phyloP scores from a whole-genome alignment of 164 flowering plant genomes.

The Annona squamosa region DNA sequence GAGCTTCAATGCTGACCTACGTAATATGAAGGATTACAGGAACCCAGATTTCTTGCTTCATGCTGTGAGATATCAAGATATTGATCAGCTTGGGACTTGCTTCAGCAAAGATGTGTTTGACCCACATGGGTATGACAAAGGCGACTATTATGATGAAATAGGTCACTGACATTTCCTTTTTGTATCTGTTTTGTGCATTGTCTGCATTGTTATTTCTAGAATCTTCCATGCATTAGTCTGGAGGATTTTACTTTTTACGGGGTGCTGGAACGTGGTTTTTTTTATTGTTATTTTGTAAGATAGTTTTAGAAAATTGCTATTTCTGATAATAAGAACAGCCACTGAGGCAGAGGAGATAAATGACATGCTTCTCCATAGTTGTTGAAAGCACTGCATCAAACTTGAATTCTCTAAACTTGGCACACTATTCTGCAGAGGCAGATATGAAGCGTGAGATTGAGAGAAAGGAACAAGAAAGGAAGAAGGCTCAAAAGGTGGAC shows the following conservation, averaged over 20 bases:
- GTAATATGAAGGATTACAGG: constrained; percentile 84
- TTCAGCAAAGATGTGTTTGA: constrained; percentile 96
- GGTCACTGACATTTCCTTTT: constrained; percentile 37
- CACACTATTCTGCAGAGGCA: constrained; percentile 42
- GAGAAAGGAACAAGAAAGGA: constrained; percentile 80
- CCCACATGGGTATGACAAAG: constrained; percentile 90
- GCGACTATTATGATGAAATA: constrained; percentile 86
- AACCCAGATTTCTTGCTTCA: constrained; percentile 91
- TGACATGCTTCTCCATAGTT: background rate
- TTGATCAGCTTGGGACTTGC: constrained; percentile 94
- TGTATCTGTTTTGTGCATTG: background rate
- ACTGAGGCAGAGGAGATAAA: background rate
- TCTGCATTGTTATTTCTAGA: background rate
- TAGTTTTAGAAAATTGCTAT: background rate
- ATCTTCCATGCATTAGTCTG: background rate
- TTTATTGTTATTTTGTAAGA: background rate
- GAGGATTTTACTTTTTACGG: background rate
- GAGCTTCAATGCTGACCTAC: constrained; percentile 91
- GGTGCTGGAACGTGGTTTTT: background rate
- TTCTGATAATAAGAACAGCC: background rate
- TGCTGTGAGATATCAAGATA: constrained; percentile 89
- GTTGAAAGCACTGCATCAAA: background rate
- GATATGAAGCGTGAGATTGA: constrained; percentile 84
- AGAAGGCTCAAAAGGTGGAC: constrained; percentile 69
- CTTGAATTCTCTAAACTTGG: background rate